A percentile compares a stretch with the other conserved stretches of the same genome.
Evolutionary conservation across 306 rosid genomes (phyloP).

Genomic region (Malus orientalis): DNA sequence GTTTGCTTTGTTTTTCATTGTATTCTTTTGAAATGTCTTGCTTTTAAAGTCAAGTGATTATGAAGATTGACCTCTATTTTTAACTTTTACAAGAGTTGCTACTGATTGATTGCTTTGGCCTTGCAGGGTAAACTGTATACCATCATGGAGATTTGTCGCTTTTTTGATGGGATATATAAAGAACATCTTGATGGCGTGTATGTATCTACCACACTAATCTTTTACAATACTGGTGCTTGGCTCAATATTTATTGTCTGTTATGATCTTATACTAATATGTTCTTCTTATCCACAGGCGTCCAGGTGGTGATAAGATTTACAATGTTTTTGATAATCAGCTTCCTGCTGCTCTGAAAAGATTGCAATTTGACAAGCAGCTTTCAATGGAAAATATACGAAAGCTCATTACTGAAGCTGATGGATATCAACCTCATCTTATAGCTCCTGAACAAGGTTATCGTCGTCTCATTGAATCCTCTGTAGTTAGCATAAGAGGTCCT

Average conservation of each 20-base stretch:
- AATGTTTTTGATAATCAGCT: conserved; percentile 92
- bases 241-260: background rate
- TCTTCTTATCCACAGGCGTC: conserved; percentile 49
- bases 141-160: conserved; percentile 87
- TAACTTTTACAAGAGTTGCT: conserved; percentile 4
- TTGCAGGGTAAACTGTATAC: conserved; percentile 85
- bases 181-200: conserved; percentile 98
- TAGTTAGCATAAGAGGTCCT: conserved; percentile 80
- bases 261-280: conserved; percentile 8
- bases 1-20: conserved; percentile 16
- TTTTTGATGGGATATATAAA: conserved; percentile 78
- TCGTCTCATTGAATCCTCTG: conserved; percentile 80
- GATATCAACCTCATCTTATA: conserved; percentile 93
- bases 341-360: conserved; percentile 87
- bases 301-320: conserved; percentile 92
- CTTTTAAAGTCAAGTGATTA: background rate
- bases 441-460: conserved; percentile 99
- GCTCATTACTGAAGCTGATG: conserved; percentile 95
- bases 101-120: conserved; percentile 12
- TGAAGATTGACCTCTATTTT: background rate
- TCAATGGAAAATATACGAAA: conserved; percentile 89
- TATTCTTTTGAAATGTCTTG: background rate
- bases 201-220: conserved; percentile 22
- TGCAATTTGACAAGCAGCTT: conserved; percentile 95
- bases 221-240: conserved; percentile 6